Evolutionary conservation across 441 rosid species (phyloP).

Genomic region (Heliophila coronopifolia): DNA sequence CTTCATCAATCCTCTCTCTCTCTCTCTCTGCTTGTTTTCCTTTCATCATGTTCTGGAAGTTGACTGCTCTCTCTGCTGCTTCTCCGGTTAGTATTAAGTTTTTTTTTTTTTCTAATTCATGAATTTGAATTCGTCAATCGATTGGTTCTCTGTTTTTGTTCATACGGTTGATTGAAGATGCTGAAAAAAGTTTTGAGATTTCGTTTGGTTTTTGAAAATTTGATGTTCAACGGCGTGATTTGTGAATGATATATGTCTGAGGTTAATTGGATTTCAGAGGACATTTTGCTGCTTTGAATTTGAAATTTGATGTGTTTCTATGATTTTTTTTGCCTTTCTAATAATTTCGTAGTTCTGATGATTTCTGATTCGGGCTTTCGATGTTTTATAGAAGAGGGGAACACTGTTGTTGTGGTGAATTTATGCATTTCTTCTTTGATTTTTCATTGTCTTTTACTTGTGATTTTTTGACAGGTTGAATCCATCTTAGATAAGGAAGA

Average conservation of each 20-base stretch:
- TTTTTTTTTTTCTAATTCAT: neutral
- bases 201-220: neutral
- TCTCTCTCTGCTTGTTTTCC: too few species aligned
- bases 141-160: neutral
- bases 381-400: neutral
- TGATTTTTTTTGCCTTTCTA: neutral
- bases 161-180: neutral
- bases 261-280: conserved; percentile 2
- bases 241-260: too few species aligned
- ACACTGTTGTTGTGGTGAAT: neutral
- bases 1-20: conserved; percentile 4
- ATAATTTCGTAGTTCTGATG: neutral
- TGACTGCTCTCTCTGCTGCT: conserved; percentile 68
- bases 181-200: conserved; percentile 17
- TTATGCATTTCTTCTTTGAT: neutral
- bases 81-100: conserved; percentile 59
- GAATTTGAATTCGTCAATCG: conserved; percentile 9
- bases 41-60: conserved; percentile 79
- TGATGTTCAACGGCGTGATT: too few species aligned
- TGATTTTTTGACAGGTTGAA: conserved; percentile 72
- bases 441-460: neutral
- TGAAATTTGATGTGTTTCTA: neutral
- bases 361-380: neutral
- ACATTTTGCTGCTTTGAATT: neutral
- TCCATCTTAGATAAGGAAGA: conserved; percentile 75